Evolutionary conservation across 306 rosid species (phyloP).

Genomic region (Macrotyloma uniflorum): DNA sequence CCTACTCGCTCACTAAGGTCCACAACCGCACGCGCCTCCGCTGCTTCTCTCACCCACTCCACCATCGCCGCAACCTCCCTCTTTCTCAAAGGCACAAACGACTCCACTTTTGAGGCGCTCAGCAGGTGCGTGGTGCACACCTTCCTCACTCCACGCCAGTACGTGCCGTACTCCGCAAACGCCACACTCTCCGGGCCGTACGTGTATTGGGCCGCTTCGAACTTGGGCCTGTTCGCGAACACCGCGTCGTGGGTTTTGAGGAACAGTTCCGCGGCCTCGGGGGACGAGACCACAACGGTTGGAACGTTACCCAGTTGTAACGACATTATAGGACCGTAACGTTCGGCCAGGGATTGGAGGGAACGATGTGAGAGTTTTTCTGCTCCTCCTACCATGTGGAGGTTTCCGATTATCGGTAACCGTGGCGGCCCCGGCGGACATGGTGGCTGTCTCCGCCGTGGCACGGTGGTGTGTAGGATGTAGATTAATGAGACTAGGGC

Average conservation of each 20-base stretch:
- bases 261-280: slow-evolving; percentile 11
- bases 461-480: not conserved
- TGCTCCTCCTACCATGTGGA: slow-evolving; percentile 31
- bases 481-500: not conserved
- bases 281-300: slow-evolving; percentile 40
- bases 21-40: slow-evolving; percentile 24
- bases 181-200: slow-evolving; percentile 12
- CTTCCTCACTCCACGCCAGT: slow-evolving; percentile 48
- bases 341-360: slow-evolving; percentile 37
- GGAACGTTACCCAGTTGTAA: slow-evolving; percentile 25
- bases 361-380: slow-evolving; percentile 27
- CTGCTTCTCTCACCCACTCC: not conserved
- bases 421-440: slow-evolving; percentile 41
- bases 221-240: slow-evolving; percentile 28
- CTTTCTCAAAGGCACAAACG: slow-evolving; percentile 25
- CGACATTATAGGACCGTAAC: slow-evolving; percentile 47
- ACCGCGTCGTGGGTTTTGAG: slow-evolving; percentile 50
- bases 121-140: slow-evolving; percentile 37
- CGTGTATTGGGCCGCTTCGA: not conserved
- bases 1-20: not conserved
- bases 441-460: slow-evolving; percentile 5
- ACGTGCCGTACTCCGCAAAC: slow-evolving; percentile 21
- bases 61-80: not conserved
- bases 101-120: slow-evolving; percentile 29
- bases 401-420: slow-evolving; percentile 46